A percentile compares a stretch with the other conserved stretches of the same genome.
phyloP scores from a whole-genome alignment of 345 rosid genomes.

The Draba incana region DNA sequence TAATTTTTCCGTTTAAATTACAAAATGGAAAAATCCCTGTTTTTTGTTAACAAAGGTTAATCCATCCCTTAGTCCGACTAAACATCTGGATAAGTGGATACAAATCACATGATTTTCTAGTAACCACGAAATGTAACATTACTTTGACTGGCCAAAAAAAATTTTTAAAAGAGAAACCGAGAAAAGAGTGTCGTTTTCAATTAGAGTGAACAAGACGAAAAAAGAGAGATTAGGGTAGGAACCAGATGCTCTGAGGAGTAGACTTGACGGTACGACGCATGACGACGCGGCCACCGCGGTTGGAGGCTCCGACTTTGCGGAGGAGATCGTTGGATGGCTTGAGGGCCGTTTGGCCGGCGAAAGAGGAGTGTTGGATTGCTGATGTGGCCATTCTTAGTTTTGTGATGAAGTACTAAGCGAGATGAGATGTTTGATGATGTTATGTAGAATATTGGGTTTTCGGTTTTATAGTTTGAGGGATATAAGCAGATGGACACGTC shows the following conservation, averaged over 20 bases:
- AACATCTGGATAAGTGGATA: too few relatives aligned
- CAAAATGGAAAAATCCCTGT: too few relatives aligned
- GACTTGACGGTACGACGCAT: constrained; percentile 88
- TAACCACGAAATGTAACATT: too few relatives aligned
- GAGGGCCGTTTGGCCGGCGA: constrained; percentile 72
- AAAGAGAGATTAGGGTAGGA: background rate
- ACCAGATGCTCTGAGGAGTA: constrained; percentile 91
- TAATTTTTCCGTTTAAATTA: too few relatives aligned
- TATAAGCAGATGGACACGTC: constrained; percentile 1
- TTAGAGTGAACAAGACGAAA: too few relatives aligned
- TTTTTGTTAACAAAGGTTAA: too few relatives aligned
- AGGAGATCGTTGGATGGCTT: constrained; percentile 68
- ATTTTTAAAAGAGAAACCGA: too few relatives aligned
- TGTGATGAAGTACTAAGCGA: constrained; percentile 1
- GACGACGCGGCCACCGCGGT: constrained; percentile 61
- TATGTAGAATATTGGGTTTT: background rate
- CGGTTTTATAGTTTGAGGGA: constrained; percentile 12
- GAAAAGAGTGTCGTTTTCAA: too few relatives aligned
- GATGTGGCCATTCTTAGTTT: constrained; percentile 62
- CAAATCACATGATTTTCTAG: too few relatives aligned
- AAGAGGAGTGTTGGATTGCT: constrained; percentile 79
- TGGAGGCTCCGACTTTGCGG: constrained; percentile 61
- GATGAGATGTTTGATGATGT: constrained; percentile 13
- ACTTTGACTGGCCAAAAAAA: too few relatives aligned
- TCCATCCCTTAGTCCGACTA: too few relatives aligned